These are phyloP conservation scores for Hydrangea macrophylla DNA, from an alignment of 148 eudicot genomes.

Conservation along the genomic window DNA sequence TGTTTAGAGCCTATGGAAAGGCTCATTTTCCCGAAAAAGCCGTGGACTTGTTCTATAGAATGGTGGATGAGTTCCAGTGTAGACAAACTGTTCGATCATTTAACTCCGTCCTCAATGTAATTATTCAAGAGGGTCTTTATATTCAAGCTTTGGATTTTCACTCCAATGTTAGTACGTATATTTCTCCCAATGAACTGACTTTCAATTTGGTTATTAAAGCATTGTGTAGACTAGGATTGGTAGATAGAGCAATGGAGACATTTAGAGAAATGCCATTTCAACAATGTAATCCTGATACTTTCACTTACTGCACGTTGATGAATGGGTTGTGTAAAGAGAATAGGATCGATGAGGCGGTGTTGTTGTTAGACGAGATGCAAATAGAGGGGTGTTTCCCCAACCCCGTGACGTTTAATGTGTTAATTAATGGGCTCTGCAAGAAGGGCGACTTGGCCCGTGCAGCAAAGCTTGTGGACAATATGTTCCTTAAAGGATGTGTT, in stretches of 20 bases:
- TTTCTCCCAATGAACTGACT: slow-evolving; percentile 60
- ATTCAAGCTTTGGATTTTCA: slow-evolving; percentile 58
- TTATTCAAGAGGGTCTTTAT: slow-evolving; percentile 47
- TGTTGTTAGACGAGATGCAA: slow-evolving; percentile 94
- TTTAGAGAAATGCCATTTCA: slow-evolving; percentile 63
- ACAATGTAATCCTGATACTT: slow-evolving; percentile 66
- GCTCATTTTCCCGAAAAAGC: slow-evolving; percentile 49
- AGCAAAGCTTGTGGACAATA: slow-evolving; percentile 80
- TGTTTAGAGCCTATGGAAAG: slow-evolving; percentile 73
- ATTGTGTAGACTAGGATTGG: slow-evolving; percentile 47
- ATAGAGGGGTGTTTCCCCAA: slow-evolving; percentile 75
- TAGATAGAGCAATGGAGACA: slow-evolving; percentile 60
- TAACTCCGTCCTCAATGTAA: slow-evolving; percentile 68
- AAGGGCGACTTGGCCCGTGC: slow-evolving; percentile 77
- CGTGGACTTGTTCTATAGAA: slow-evolving; percentile 57
- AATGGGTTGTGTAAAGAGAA: slow-evolving; percentile 80
- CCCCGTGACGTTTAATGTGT: slow-evolving; percentile 58
- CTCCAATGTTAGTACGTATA: slow-evolving; percentile 28
- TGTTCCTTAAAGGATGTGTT: slow-evolving; percentile 79
- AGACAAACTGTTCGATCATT: slow-evolving; percentile 65
- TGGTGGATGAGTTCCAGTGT: slow-evolving; percentile 61
- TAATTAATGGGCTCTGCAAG: slow-evolving; percentile 78
- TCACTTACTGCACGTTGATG: slow-evolving; percentile 82
- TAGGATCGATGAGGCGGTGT: slow-evolving; percentile 77
- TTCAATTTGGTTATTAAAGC: slow-evolving; percentile 78